Conservation (phyloP, 352 stramenopile genomes). For the Phytophthora parvispora region DNA sequence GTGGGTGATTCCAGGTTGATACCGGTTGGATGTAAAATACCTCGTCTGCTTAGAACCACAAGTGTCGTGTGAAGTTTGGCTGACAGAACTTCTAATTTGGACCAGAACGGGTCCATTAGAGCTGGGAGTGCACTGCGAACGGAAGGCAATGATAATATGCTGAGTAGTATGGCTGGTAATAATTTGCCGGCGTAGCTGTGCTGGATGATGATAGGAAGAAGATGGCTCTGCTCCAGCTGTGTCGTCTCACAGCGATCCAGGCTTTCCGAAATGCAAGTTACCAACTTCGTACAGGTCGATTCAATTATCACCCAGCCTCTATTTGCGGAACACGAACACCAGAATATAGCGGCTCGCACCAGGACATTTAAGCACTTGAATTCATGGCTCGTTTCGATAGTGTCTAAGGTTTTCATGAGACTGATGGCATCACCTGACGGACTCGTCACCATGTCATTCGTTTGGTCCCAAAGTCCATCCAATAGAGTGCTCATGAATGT, state of each 20-base stretch:
- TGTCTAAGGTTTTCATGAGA: constrained; percentile 39
- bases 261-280: constrained; percentile 54
- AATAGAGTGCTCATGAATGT: constrained; percentile 75
- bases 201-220: constrained; percentile 53
- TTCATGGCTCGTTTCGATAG: constrained; percentile 62
- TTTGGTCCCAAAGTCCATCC: constrained; percentile 54
- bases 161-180: constrained; percentile 81
- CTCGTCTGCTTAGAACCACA: constrained; percentile 13
- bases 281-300: constrained; percentile 58
- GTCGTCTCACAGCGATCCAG: constrained; percentile 40
- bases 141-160: constrained; percentile 67
- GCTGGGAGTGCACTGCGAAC: constrained; percentile 54
- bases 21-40: neutral
- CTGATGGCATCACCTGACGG: constrained; percentile 12
- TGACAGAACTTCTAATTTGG: constrained; percentile 50
- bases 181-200: constrained; percentile 77
- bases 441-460: constrained; percentile 24
- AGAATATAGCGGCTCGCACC: constrained; percentile 78
- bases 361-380: constrained; percentile 89
- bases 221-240: constrained; percentile 9
- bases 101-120: constrained; percentile 61
- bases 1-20: neutral
- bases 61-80: constrained; percentile 26
- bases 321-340: constrained; percentile 63
- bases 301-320: constrained; percentile 73